A percentile compares a stretch with the other conserved stretches of the same genome.
Evolutionary conservation across 495 filamentous ascomycete species (phyloP).

Genomic region (Xylaria longipes): DNA sequence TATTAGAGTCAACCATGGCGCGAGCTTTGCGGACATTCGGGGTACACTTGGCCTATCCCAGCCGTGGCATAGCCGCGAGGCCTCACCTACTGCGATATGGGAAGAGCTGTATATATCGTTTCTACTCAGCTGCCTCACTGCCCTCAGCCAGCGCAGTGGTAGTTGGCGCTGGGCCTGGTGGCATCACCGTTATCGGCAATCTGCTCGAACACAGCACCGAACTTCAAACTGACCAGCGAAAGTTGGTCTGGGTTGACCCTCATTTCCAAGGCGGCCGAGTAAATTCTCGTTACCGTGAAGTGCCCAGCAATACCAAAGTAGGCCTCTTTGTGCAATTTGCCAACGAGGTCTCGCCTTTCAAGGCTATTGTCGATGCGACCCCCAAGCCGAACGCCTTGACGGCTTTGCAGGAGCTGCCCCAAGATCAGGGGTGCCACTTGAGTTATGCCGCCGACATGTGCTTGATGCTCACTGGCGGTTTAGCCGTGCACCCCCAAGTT

Average conservation of each 20-base stretch:
- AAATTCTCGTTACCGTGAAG: constrained; percentile 61
- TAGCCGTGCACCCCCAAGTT: constrained; percentile 55
- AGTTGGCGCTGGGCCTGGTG: constrained; percentile 63
- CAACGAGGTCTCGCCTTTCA: constrained; percentile 55
- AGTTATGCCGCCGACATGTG: constrained; percentile 62
- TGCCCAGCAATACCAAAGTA: constrained; percentile 62
- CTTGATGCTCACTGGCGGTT: constrained; percentile 55
- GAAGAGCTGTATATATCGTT: constrained; percentile 10
- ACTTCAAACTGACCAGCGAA: constrained; percentile 39
- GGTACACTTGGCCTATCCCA: constrained; percentile 14
- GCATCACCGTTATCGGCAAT: constrained; percentile 63
- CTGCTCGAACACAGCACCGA: constrained; percentile 53
- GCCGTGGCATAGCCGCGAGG: background rate
- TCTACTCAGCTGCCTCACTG: constrained; percentile 20
- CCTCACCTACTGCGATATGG: constrained; percentile 2
- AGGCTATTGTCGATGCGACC: constrained; percentile 53
- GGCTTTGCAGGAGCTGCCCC: constrained; percentile 58
- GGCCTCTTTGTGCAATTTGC: constrained; percentile 59
- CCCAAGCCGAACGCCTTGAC: constrained; percentile 58
- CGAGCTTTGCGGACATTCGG: constrained; percentile 9
- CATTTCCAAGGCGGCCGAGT: constrained; percentile 59
- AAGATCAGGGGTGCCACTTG: constrained; percentile 60
- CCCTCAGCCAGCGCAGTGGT: constrained; percentile 50
- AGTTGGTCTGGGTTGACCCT: constrained; percentile 62
- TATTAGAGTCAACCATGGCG: constrained; percentile 19